Percentiles rank a stretch among this genome's conserved stretches.
Evolutionary conservation across 2,329 filamentous ascomycete genomes (phyloP).

Genomic region (Cercospora berteroae): DNA sequence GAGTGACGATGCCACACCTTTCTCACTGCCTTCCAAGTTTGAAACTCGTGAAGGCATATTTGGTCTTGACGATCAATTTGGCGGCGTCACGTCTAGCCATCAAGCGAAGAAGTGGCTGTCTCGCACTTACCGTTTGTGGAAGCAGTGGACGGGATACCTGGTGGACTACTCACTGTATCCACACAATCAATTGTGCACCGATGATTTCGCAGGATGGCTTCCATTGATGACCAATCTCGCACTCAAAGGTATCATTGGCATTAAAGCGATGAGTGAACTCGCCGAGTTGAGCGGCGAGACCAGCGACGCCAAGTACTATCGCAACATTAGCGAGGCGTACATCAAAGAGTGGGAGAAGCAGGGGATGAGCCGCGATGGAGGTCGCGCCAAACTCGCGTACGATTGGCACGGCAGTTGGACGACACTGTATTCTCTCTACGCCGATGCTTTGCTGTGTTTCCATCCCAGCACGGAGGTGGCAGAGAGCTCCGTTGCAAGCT

Average conservation of each 20-base stretch:
- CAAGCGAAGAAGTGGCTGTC: conserved; percentile 64
- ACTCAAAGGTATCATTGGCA: conserved; percentile 78
- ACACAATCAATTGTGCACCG: conserved; percentile 74
- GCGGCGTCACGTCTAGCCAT: conserved; percentile 52
- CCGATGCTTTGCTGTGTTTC: conserved; percentile 78
- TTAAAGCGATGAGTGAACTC: conserved; percentile 73
- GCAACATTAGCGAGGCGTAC: conserved; percentile 63
- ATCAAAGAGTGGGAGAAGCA: conserved; percentile 69
- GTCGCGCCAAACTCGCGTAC: conserved; percentile 77
- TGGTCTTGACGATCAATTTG: conserved; percentile 63
- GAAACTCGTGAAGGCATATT: conserved; percentile 52
- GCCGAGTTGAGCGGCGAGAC: conserved; percentile 60
- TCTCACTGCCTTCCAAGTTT: conserved; percentile 44
- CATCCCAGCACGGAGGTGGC: conserved; percentile 49
- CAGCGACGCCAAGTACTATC: conserved; percentile 58
- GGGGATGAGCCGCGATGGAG: conserved; percentile 66
- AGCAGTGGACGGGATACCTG: conserved; percentile 76
- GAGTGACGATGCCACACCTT: conserved; percentile 47
- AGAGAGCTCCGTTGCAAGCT: conserved; percentile 8
- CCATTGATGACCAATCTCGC: conserved; percentile 79
- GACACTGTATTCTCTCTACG: conserved; percentile 81
- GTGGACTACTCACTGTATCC: conserved; percentile 73
- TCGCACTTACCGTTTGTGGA: conserved; percentile 68
- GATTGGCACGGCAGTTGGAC: conserved; percentile 79
- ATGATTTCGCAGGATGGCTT: conserved; percentile 78